These are phyloP conservation scores for Boletus patriciae DNA, from an alignment of 768 basidiomycete species.

Conservation along the genomic window DNA sequence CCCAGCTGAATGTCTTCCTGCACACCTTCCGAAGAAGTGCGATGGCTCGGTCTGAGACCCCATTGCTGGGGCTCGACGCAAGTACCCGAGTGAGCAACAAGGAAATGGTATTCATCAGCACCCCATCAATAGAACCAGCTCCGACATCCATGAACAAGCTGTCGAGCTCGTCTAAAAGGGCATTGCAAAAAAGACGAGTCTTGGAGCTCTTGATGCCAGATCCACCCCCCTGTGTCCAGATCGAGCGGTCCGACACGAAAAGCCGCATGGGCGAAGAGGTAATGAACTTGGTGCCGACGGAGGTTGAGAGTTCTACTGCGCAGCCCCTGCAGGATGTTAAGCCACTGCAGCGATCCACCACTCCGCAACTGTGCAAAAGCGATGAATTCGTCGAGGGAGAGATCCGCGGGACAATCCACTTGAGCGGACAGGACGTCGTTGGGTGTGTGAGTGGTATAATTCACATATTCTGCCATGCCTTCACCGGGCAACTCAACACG, in stretches of 20 bases:
- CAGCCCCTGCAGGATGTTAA: neutral
- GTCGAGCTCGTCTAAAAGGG: neutral
- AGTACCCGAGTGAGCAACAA: neutral
- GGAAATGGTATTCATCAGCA: neutral
- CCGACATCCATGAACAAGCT: neutral
- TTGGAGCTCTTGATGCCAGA: neutral
- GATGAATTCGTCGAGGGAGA: neutral
- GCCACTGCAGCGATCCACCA: too few species aligned
- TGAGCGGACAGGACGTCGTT: neutral
- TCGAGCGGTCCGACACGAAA: slow-evolving; percentile 25
- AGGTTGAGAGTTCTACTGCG: neutral
- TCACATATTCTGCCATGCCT: too few species aligned
- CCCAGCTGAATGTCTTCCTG: neutral
- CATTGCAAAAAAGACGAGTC: neutral
- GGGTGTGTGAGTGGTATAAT: neutral
- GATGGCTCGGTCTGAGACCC: neutral
- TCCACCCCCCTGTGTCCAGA: neutral
- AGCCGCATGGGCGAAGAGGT: neutral
- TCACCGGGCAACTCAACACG: too few species aligned
- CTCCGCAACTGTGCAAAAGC: neutral
- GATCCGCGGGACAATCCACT: neutral
- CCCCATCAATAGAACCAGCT: too few species aligned
- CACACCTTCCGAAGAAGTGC: neutral
- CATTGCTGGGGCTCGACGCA: neutral
- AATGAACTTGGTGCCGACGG: neutral